These are phyloP conservation scores for Globisporangium carolinianum DNA, from an alignment of 352 stramenopile species.

Conservation along the genomic window DNA sequence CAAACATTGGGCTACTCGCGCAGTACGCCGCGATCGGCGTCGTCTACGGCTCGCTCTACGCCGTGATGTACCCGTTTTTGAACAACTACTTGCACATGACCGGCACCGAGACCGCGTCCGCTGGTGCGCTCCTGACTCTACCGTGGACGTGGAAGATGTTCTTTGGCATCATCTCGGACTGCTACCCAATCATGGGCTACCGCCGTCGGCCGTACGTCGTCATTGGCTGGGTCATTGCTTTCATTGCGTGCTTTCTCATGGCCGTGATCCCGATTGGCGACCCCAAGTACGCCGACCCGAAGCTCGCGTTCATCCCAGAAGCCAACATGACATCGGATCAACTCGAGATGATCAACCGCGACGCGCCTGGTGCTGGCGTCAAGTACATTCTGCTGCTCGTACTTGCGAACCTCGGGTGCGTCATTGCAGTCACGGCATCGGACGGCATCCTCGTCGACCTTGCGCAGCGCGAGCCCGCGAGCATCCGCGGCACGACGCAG, in stretches of 20 bases:
- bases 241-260: constrained; percentile 27
- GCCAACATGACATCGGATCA: constrained; percentile 28
- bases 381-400: constrained; percentile 57
- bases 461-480: constrained; percentile 46
- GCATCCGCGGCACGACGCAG: constrained; percentile 41
- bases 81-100: constrained; percentile 52
- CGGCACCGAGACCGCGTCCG: constrained; percentile 26
- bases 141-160: constrained; percentile 51
- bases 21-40: constrained; percentile 43
- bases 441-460: constrained; percentile 51
- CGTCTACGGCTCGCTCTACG: constrained; percentile 37
- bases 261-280: constrained; percentile 27
- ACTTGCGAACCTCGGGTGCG: constrained; percentile 49
- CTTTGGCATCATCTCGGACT: constrained; percentile 41
- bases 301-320: constrained; percentile 22
- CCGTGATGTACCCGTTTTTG: constrained; percentile 41
- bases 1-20: constrained; percentile 36
- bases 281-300: constrained; percentile 49
- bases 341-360: constrained; percentile 36
- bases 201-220: constrained; percentile 40
- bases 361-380: constrained; percentile 30
- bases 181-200: constrained; percentile 31
- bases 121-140: constrained; percentile 28
- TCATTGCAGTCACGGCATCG: constrained; percentile 38
- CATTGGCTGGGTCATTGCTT: constrained; percentile 50